Evolutionary conservation across 352 stramenopile genomes (phyloP), one percentile per base, ranked within the genome.

Genomic region (Bremia lactucae): DNA sequence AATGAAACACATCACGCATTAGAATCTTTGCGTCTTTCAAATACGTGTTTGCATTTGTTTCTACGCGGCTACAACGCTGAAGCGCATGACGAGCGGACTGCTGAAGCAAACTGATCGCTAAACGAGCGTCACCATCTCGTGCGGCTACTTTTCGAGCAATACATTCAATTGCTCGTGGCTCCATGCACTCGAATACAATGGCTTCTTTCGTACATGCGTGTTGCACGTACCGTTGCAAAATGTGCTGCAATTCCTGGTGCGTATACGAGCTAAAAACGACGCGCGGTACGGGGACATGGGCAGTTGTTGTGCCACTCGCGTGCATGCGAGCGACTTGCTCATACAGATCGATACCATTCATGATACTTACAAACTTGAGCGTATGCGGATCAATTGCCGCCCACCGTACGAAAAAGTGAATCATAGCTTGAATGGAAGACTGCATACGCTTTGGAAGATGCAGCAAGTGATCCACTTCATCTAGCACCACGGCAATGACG

Each of bases 261-360:
- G 55, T 49, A 41, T 87, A 87, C 11, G 71, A 69, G n/a, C 59
- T 62, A 36, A 83, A 84, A 14, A 84, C 42, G 15, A 83, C 54
- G 29, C 63, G 62, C 9, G 67, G 52, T 2, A 83, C 55, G 13
- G 46, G 36, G 15, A 37, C 43, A 18, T 55, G 46, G 1, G 22
- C 29, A 13, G 31, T 20, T n/a, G 8, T 22, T 7, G 62, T 40
- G 25, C 31, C 49, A 18, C 34, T 33, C 4, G 35, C 36, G 38
- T 65, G 56, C 37, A 72, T 26, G 4, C 62, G 52, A 0, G 68
- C 48, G 21, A 86, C 62, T 23, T 69, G 66, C 11, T 72, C 36
- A 45, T 83, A 78, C 74, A 87, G 82, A 48, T 87, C 74, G 37
- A 84, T 48, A 22, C 73, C 73, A 35, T 87, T 87, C 61, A 87